Percentiles rank a stretch among this genome's conserved stretches.
Evolutionary conservation across 2,329 filamentous ascomycete genomes (phyloP).

Genomic region (Fusarium coffeatum): DNA sequence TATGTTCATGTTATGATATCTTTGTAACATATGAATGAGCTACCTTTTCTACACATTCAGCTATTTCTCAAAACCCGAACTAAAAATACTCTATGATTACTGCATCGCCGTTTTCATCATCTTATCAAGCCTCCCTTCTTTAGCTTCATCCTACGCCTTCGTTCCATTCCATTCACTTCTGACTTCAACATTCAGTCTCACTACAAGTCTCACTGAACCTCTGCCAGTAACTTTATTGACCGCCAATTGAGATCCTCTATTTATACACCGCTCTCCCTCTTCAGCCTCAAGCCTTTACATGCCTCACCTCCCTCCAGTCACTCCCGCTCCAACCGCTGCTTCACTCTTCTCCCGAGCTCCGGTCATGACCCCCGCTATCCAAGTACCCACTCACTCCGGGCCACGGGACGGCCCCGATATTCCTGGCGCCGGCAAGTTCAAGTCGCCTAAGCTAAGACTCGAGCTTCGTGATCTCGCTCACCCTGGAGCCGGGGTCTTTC

Average conservation of each 20-base stretch:
- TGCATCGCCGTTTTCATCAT: conserved; percentile 8
- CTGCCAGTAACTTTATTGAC: not conserved
- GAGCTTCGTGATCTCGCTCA: conserved; percentile 69
- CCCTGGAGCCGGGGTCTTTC: conserved; percentile 73
- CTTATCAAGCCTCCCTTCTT: conserved; percentile 15
- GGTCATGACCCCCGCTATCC: conserved; percentile 47
- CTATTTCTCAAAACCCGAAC: not conserved
- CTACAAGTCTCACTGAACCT: not conserved
- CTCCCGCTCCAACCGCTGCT: conserved; percentile 41
- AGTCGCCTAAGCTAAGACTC: conserved; percentile 68
- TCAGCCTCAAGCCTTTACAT: conserved; percentile 28
- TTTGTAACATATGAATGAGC: not conserved
- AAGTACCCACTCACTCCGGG: conserved; percentile 32
- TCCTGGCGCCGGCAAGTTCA: conserved; percentile 48
- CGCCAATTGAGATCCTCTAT: not conserved
- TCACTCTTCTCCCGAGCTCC: conserved; percentile 38
- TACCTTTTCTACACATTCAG: not conserved
- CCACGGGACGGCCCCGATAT: conserved; percentile 30
- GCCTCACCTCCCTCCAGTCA: conserved; percentile 42
- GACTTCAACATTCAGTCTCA: conserved; percentile 3
- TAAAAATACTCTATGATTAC: not conserved
- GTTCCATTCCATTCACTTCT: conserved; percentile 30
- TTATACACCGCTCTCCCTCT: not conserved
- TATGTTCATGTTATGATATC: not conserved
- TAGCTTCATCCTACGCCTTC: conserved; percentile 19